Base-by-base conservation (phyloP, 805 yeast genomes). In the Saccharomyces mikatae region DNA sequence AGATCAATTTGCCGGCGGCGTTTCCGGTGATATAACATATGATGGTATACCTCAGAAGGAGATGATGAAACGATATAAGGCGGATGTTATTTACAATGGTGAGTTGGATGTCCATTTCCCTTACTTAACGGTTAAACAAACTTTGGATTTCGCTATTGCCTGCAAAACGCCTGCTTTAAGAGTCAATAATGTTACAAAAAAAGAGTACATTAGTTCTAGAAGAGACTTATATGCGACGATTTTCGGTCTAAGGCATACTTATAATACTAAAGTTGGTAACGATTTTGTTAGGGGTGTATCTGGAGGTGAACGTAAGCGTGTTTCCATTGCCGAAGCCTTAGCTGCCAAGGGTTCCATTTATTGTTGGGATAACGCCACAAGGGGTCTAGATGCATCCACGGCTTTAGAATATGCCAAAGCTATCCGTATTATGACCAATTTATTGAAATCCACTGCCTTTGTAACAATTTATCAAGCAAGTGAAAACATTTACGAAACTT, bases 301-400 rank as follows among this genome's bases (percentile, higher is more conserved):
- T 29, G 89, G 89, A 67, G 89, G 89, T 72, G 87, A 84, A 70
- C 73, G 89, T 61, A 84, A 84, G 69, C 80, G 89, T 73, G 88
- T 83, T 22, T 82, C 87, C n/a, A 82, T 84, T 61, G 87, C 86
- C 11, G 89, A 84, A 69, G 86, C 58, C 3, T 17, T 54, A 24
- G 48, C 26, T 5, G 61, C 81, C 29, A 77, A 82, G 41, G 84
- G 86, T 26, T 69, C 79, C 22, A 68, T 83, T 28, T 80, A 77
- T 59, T 80, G 84, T 67, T 82, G 86, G 80, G 88, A 86, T 71
- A 86, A 86, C 64, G 82, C 89, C 4, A 86, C 92, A 13, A 79
- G 90, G 71, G 92, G 91, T 61, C 74, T 86, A 53, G 92, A 86
- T 69, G 76, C 90, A 1, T 84, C 89, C 9, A 85, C 90, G 17